Percentiles rank a stretch among this genome's conserved stretches.
Evolutionary conservation across 345 rosid genomes (phyloP).

Genomic region (Gossypium herbaceum): DNA sequence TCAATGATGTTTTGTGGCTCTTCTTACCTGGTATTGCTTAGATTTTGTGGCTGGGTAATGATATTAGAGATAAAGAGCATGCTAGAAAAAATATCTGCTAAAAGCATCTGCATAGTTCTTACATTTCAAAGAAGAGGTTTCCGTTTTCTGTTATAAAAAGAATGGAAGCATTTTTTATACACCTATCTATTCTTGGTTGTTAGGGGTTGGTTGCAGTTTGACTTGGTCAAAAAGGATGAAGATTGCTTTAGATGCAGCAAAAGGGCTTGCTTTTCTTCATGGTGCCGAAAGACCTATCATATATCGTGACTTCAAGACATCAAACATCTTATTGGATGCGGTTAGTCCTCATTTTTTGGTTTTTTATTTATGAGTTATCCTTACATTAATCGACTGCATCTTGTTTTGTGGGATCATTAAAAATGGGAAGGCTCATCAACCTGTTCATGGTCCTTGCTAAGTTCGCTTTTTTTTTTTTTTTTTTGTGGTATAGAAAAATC

Average conservation of each 20-base stretch:
- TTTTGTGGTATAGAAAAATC: not conserved
- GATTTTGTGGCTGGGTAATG: not conserved
- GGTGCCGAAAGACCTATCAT: conserved; percentile 84
- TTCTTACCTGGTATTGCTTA: not conserved
- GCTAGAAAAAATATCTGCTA: not conserved
- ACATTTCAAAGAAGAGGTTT: not conserved
- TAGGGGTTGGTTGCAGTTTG: conserved; percentile 87
- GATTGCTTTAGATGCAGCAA: conserved; percentile 92
- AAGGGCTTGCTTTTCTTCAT: conserved; percentile 95
- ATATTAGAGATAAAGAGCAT: not conserved
- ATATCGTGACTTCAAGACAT: conserved; percentile 96
- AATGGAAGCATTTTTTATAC: conserved; percentile 5
- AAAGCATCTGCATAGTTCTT: not conserved
- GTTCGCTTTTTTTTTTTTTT: not conserved
- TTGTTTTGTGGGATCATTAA: not conserved
- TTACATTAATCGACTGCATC: conserved; percentile 2
- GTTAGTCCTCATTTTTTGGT: conserved; percentile 34
- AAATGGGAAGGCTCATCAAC: not conserved
- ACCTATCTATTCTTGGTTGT: conserved; percentile 22
- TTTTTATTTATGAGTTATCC: conserved; percentile 1
- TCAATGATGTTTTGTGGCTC: conserved; percentile 1
- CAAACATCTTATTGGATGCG: conserved; percentile 85
- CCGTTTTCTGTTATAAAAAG: not conserved
- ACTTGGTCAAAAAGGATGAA: conserved; percentile 92
- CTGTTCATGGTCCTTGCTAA: not conserved